Conservation (phyloP, 805 yeast species). For the Lipomyces anomalus region DNA sequence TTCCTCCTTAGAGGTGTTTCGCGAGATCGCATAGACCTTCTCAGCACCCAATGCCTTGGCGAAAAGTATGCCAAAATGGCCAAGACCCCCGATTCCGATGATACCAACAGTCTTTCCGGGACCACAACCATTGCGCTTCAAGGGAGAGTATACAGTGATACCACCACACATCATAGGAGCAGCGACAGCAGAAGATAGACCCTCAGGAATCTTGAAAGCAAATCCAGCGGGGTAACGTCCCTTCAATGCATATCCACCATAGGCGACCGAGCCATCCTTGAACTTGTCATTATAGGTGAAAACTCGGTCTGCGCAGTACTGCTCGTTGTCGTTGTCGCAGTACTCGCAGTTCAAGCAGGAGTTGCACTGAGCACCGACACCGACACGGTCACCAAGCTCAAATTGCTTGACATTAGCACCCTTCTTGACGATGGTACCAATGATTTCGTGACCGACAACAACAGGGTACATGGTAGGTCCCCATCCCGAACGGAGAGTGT, state of each 20-base stretch:
- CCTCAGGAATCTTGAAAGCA: conserved; percentile 59
- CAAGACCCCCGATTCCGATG: conserved; percentile 63
- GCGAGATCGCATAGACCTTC: conserved; percentile 49
- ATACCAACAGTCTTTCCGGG: conserved; percentile 52
- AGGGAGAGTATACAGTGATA: conserved; percentile 63
- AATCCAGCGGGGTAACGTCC: conserved; percentile 54
- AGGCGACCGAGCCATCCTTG: conserved; percentile 21
- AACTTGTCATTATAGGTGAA: conserved; percentile 45
- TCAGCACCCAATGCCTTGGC: conserved; percentile 61
- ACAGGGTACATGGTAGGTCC: conserved; percentile 34
- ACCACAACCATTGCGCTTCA: conserved; percentile 44
- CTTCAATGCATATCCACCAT: conserved; percentile 66
- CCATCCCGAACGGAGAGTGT: conserved; percentile 51
- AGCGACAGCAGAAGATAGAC: conserved; percentile 46
- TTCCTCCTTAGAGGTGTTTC: conserved; percentile 45
- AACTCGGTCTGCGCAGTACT: conserved; percentile 46
- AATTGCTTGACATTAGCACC: conserved; percentile 51
- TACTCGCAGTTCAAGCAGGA: conserved; percentile 59
- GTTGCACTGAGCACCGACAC: conserved; percentile 66
- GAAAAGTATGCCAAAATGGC: conserved; percentile 56
- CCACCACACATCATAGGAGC: conserved; percentile 80
- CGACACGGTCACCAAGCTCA: conserved; percentile 69
- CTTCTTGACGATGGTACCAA: conserved; percentile 35
- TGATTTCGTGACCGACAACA: conserved; percentile 48
- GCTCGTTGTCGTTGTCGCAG: conserved; percentile 52